Conservation (phyloP, 2,329 filamentous ascomycete genomes). For the Trichoderma sp. region DNA sequence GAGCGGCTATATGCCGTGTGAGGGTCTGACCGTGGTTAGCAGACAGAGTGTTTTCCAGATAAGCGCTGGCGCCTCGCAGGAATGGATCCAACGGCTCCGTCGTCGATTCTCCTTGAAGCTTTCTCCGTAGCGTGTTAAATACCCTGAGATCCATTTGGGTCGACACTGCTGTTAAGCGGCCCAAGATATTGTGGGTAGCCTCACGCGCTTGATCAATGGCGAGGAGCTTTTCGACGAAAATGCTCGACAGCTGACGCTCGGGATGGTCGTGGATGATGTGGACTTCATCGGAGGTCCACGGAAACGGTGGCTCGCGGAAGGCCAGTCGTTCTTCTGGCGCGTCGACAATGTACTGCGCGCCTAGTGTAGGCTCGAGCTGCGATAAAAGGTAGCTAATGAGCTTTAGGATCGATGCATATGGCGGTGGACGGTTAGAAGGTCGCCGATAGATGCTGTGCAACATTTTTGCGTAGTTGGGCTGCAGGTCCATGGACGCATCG, state of each 20-base stretch:
- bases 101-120: conserved; percentile 48
- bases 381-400: conserved; percentile 48
- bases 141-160: conserved; percentile 52
- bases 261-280: conserved; percentile 43
- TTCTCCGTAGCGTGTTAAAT: conserved; percentile 50
- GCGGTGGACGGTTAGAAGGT: conserved; percentile 48
- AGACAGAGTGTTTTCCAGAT: conserved; percentile 46
- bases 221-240: conserved; percentile 67
- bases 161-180: conserved; percentile 53
- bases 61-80: conserved; percentile 55
- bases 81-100: conserved; percentile 52
- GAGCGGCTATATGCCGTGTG: conserved; percentile 42
- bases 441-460: conserved; percentile 52
- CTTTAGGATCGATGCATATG: conserved; percentile 53
- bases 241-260: conserved; percentile 37
- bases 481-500: conserved; percentile 52
- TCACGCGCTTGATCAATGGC: conserved; percentile 56
- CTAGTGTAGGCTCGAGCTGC: conserved; percentile 41
- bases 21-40: conserved; percentile 38
- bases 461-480: conserved; percentile 55
- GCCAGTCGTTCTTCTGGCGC: conserved; percentile 40
- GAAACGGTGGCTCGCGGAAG: conserved; percentile 37
- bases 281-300: conserved; percentile 48
- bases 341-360: conserved; percentile 39
- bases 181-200: conserved; percentile 56